Evolutionary conservation across 805 yeast species (phyloP), one percentile per base, ranked within the genome.

Genomic region (Pichia eremophila): DNA sequence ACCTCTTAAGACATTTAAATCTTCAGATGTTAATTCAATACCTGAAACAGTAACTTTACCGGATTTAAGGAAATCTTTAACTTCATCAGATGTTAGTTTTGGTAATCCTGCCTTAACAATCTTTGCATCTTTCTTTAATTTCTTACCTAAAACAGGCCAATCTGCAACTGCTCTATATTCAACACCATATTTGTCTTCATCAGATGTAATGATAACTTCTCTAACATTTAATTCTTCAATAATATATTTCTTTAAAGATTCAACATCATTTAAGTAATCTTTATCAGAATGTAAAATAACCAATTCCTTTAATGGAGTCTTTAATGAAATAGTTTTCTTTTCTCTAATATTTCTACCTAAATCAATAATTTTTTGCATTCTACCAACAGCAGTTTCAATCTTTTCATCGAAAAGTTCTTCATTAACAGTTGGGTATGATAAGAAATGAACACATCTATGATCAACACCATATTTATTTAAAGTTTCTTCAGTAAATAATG

Each of bases 71-170:
- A 82, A 93, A 32, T 69, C 63, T 68, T 85, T 86, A 44, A 93
- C 96, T 49, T 88, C 90, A 15, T 74, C 85, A 11, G 97, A 84
- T 19, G 91, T 70, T 45, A 93, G 77, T 10, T 62, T 62, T 54
- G 97, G 98, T 57, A 93, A 76, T 17, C 95, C 98, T 61, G 83
- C 95, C 76, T 91, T 95, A 51, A 93, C 99, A 66, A 79, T 83
- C 71, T 85, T 88, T 52, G 86, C 95, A 59, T 90, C 98, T 64
- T 83, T 81, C 80, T 89, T 91, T 68, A 93, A 78, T 70, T 93
- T 93, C 77, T 91, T 93, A 71, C 99, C 99, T 57, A 93, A 77
- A 19, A 89, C 87, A 49, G 98, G 96, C 99, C 99, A 93, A 72
- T 93, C 99, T 43, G 99, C 99, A 66, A 86, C 95, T 40, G 91